These are phyloP conservation scores for Pseudocercospora macadamiae DNA, from an alignment of 2,329 filamentous ascomycete genomes.

Conservation along the genomic window DNA sequence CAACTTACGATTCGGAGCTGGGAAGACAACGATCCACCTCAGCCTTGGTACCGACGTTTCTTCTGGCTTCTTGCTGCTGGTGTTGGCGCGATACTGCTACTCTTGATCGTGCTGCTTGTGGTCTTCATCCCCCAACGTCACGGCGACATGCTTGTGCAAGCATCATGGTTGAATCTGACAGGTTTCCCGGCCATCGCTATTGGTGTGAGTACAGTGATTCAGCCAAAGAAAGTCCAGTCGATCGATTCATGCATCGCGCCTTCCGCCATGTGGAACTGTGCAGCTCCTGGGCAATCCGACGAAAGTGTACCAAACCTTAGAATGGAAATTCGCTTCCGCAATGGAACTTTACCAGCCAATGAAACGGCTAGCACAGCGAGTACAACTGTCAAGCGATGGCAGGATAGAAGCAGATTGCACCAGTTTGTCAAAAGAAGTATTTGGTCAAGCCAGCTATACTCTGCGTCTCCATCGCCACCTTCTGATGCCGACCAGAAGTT, in stretches of 20 bases:
- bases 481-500: conserved; percentile 74
- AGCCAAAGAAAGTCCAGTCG: conserved; percentile 67
- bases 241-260: conserved; percentile 64
- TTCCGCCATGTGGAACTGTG: conserved; percentile 81
- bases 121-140: conserved; percentile 47
- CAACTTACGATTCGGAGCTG: conserved; percentile 36
- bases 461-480: conserved; percentile 61
- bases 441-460: conserved; percentile 38
- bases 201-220: conserved; percentile 76
- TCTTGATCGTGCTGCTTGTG: conserved; percentile 43
- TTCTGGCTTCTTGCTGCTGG: conserved; percentile 34
- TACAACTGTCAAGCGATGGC: conserved; percentile 10
- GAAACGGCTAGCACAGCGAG: conserved; percentile 24
- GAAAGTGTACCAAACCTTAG: conserved; percentile 76
- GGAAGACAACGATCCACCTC: conserved; percentile 18
- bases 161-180: conserved; percentile 80
- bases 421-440: conserved; percentile 10
- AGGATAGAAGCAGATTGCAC: conserved; percentile 11
- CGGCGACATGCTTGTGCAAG: conserved; percentile 47
- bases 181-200: conserved; percentile 85
- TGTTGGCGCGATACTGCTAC: conserved; percentile 39
- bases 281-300: conserved; percentile 70
- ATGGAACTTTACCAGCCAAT: conserved; percentile 49
- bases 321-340: conserved; percentile 69
- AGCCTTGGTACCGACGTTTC: conserved; percentile 35